phyloP scores from a whole-genome alignment of 129 eudicot genomes.

The Apium graveolens region DNA sequence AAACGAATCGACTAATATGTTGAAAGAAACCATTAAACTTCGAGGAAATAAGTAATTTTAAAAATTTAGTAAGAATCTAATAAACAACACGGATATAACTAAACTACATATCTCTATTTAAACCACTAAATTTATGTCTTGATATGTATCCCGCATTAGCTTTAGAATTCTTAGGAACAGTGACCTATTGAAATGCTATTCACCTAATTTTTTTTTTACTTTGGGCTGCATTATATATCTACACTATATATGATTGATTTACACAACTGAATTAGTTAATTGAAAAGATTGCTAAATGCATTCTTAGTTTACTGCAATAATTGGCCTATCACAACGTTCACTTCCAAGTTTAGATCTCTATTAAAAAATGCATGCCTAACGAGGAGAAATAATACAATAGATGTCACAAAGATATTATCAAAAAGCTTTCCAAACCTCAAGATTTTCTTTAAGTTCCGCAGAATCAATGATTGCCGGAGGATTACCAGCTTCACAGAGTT shows the following conservation, averaged over 20 bases:
- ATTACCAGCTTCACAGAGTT: slow-evolving; percentile 60
- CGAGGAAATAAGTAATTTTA: too few relatives aligned
- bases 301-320: neutral
- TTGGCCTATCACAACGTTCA: neutral
- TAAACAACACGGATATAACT: neutral
- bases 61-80: neutral
- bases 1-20: neutral
- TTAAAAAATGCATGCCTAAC: neutral
- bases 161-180: neutral
- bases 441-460: slow-evolving; percentile 58
- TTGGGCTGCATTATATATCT: too few relatives aligned
- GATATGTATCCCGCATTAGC: neutral
- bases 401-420: neutral
- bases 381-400: neutral
- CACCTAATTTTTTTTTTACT: too few relatives aligned
- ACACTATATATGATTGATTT: neutral
- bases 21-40: too few relatives aligned
- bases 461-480: slow-evolving; percentile 74
- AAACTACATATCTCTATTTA: neutral
- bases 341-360: neutral
- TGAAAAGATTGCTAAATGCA: neutral
- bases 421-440: slow-evolving; percentile 47
- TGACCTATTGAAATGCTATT: neutral
- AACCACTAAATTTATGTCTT: neutral
- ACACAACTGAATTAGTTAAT: neutral